Percentiles rank a stretch among this genome's conserved stretches.
Conservation (phyloP, 1,139 yeast species). For the Magnusiomyces sp. region DNA sequence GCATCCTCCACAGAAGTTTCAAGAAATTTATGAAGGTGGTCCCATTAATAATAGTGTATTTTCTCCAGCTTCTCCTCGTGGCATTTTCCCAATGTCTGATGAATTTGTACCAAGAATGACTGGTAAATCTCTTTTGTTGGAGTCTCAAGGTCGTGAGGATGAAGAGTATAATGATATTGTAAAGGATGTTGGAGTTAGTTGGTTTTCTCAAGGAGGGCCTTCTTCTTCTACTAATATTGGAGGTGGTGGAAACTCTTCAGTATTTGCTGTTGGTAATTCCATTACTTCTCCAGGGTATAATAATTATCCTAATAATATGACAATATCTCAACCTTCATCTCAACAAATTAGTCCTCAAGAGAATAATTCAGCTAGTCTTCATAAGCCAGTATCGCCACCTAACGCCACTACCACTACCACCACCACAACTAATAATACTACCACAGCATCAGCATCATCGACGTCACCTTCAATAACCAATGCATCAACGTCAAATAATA, state of each 20-base stretch:
- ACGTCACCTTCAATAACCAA: background rate
- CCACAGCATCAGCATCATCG: too few relatives aligned
- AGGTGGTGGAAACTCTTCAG: too few relatives aligned
- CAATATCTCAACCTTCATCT: background rate
- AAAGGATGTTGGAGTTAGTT: constrained; percentile 26
- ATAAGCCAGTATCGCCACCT: constrained; percentile 3
- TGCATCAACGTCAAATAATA: background rate
- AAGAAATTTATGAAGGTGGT: too few relatives aligned
- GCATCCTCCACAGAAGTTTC: too few relatives aligned
- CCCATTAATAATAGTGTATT: too few relatives aligned
- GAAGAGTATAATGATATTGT: constrained; percentile 28
- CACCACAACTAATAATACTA: too few relatives aligned
- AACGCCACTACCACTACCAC: background rate
- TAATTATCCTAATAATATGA: background rate
- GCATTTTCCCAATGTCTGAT: constrained; percentile 21
- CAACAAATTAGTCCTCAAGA: background rate
- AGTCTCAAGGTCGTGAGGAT: constrained; percentile 27
- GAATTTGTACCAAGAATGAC: constrained; percentile 14
- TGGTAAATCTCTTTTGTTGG: constrained; percentile 28
- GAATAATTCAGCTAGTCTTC: background rate
- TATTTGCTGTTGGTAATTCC: too few relatives aligned
- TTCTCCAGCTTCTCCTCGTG: constrained; percentile 20
- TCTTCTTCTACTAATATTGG: too few relatives aligned
- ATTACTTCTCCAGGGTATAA: background rate
- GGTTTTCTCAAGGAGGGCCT: constrained; percentile 16